Evolutionary conservation across 345 rosid genomes (phyloP).

Genomic region (Melaleuca alternifolia): DNA sequence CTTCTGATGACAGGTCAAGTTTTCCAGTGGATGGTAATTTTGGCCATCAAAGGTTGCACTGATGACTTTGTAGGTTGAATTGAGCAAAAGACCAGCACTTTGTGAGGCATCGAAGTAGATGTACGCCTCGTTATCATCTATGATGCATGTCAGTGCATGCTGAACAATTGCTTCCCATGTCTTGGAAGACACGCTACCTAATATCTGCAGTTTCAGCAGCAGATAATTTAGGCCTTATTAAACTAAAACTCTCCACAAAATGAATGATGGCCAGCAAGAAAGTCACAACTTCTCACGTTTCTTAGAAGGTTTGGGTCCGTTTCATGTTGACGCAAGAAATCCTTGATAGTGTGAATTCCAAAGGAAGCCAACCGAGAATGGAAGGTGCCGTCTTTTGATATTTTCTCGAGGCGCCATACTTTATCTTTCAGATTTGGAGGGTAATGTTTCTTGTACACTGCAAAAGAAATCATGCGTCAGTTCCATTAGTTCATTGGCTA

Average conservation of each 20-base stretch:
- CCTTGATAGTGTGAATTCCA: constrained; percentile 21
- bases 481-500: neutral
- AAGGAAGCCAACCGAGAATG: constrained; percentile 21
- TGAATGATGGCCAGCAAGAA: constrained; percentile 7
- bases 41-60: constrained; percentile 36
- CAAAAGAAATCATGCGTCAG: neutral
- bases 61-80: constrained; percentile 32
- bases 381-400: constrained; percentile 49
- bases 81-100: constrained; percentile 23
- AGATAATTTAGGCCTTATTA: constrained; percentile 3
- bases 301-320: constrained; percentile 10
- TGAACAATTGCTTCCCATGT: constrained; percentile 41
- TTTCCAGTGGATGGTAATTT: constrained; percentile 11
- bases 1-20: constrained; percentile 16
- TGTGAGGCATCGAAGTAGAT: constrained; percentile 14
- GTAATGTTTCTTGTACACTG: constrained; percentile 68
- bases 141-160: constrained; percentile 47
- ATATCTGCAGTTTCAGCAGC: constrained; percentile 23
- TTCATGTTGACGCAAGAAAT: constrained; percentile 10
- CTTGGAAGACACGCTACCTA: constrained; percentile 25
- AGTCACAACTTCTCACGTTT: constrained; percentile 26
- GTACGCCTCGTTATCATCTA: constrained; percentile 33
- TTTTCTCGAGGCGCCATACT: constrained; percentile 68
- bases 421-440: constrained; percentile 56
- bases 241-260: neutral